A percentile compares a stretch with the other conserved stretches of the same genome.
Evolutionary conservation across 805 yeast genomes (phyloP).

Genomic region (Spathaspora gorwiae): DNA sequence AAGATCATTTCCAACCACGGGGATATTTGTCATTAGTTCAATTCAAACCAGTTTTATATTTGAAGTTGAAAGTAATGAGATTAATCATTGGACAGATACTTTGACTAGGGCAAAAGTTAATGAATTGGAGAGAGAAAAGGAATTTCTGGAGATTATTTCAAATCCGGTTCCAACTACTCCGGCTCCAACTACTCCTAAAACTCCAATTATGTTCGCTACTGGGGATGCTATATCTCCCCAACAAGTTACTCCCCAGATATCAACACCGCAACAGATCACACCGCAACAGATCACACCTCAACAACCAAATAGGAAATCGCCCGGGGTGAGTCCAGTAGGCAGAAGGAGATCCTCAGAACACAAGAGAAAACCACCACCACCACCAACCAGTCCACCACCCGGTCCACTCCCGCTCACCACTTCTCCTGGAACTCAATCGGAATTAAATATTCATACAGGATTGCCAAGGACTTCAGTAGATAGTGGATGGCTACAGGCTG

Average conservation of each 20-base stretch:
- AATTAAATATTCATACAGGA: constrained; percentile 28
- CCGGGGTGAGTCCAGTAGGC: not conserved
- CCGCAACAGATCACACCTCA: constrained; percentile 1
- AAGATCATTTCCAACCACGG: constrained; percentile 30
- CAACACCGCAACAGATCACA: constrained; percentile 4
- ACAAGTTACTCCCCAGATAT: not conserved
- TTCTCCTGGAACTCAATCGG: constrained; percentile 5
- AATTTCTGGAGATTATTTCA: constrained; percentile 4
- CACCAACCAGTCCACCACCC: constrained; percentile 13
- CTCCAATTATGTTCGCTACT: not conserved
- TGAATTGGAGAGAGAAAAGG: constrained; percentile 42
- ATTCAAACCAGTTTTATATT: constrained; percentile 51
- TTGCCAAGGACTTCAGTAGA: constrained; percentile 12
- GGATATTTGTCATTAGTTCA: constrained; percentile 55
- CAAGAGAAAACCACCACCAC: constrained; percentile 26
- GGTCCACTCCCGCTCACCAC: not conserved
- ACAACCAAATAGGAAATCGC: constrained; percentile 5
- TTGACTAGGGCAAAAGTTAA: constrained; percentile 45
- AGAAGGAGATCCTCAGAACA: not conserved
- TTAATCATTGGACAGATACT: constrained; percentile 54
- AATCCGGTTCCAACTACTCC: not conserved
- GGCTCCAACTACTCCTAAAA: not conserved
- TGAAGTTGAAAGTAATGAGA: constrained; percentile 50
- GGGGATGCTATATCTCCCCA: not conserved
- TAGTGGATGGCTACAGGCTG: constrained; percentile 38